Conservation (phyloP, 2,329 filamentous ascomycete species). For the Graphilbum fragrans region DNA sequence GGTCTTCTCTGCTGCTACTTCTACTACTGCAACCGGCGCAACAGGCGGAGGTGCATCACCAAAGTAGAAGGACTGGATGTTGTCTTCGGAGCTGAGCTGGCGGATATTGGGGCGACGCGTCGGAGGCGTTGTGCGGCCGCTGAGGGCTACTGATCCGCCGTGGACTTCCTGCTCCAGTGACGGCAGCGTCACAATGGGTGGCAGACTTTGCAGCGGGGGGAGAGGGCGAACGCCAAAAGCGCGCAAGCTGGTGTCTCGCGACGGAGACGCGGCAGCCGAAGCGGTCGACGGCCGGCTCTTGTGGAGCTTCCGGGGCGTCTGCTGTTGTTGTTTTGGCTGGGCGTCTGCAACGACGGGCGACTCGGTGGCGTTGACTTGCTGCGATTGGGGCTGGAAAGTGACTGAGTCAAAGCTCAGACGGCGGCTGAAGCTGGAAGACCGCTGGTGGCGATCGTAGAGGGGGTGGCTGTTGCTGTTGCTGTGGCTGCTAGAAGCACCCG, state of each 20-base stretch:
- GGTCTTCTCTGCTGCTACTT: neutral
- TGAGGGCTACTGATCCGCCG: conserved; percentile 7
- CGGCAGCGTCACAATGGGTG: conserved; percentile 27
- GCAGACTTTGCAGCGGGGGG: conserved; percentile 20
- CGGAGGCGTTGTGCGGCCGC: conserved; percentile 1
- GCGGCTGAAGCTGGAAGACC: conserved; percentile 21
- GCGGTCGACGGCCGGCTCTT: conserved; percentile 18
- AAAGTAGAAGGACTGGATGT: conserved; percentile 8
- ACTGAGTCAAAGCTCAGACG: conserved; percentile 32
- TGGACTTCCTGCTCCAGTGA: conserved; percentile 25
- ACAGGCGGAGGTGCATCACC: conserved; percentile 5
- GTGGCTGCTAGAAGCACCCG: too few relatives aligned
- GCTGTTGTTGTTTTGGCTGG: conserved; percentile 2
- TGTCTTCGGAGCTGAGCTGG: conserved; percentile 11
- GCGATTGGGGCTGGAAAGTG: conserved; percentile 12
- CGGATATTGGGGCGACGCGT: conserved; percentile 4
- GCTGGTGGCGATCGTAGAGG: conserved; percentile 16
- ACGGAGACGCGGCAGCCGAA: neutral
- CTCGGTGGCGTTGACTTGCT: conserved; percentile 7
- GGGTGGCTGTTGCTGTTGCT: conserved; percentile 2
- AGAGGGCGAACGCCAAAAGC: conserved; percentile 11
- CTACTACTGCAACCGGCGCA: neutral
- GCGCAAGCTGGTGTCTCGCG: neutral
- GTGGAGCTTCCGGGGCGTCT: conserved; percentile 24
- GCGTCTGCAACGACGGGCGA: neutral